Evolutionary conservation across 2,329 filamentous ascomycete genomes (phyloP), one percentile per base, ranked within the genome.

Genomic region (Penicillium olsonii): DNA sequence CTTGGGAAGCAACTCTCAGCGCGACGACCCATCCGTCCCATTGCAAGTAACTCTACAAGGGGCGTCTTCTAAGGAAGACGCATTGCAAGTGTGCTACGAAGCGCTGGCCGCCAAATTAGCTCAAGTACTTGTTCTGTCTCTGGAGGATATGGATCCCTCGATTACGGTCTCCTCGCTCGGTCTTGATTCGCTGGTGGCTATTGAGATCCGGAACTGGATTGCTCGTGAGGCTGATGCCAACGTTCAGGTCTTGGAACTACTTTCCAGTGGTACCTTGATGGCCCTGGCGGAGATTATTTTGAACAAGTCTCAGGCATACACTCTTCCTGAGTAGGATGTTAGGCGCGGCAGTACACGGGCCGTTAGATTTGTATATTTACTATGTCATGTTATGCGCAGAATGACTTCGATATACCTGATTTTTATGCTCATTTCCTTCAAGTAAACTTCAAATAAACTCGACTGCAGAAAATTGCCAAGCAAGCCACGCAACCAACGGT

Each of bases 51-150:
- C 72, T 0, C 63, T 80, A 18, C 75, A 75, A 54, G 48, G 53
- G 9, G 71, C 76, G 2, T 70, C 71, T 52, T 70, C 72, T 0
- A 59, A 71, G 5, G 71, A 73, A 5, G 77, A 79, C 48, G 78
- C 78, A 12, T 68, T 75, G 50, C 69, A 75, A 8, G 65, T 74
- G 0, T 73, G 78, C 5, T 73, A 71, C 54, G 62, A 71, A 9
- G 78, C 76, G 0, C 63, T 81, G 8, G 69, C 78, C 15, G 66
- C 71, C 52, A 81, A 79, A 62, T 65, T 81, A 5, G 72, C 78
- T 0, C 69, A 71, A 0, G 72, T 79, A 7, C 70, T 82, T 49
- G 77, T 79, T 70, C 71, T 80, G 51, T 75, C 76, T 42, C 55
- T 66, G 2, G 75, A 78, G 38, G 78, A 80, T 48, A 71, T 80